Evolutionary conservation across 805 yeast genomes (phyloP).

Genomic region (Torulaspora indica): DNA sequence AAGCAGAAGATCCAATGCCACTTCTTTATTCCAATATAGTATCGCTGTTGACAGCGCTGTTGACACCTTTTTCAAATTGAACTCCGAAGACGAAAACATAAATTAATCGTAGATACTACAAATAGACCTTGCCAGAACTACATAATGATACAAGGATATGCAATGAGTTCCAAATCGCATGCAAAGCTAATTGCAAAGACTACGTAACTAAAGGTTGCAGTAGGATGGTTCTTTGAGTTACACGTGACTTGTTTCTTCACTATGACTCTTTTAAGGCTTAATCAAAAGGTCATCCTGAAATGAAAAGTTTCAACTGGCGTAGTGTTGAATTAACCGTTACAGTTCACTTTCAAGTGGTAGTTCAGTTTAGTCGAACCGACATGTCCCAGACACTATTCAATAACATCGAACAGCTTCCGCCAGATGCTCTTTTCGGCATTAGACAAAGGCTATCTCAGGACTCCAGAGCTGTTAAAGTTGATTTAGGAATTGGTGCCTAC

Average conservation of each 20-base stretch:
- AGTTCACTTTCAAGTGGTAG: neutral
- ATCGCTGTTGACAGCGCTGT: too few relatives aligned
- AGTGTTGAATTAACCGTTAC: neutral
- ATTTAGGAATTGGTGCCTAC: constrained; percentile 91
- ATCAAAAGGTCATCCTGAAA: neutral
- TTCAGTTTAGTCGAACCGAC: neutral
- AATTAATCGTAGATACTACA: too few relatives aligned
- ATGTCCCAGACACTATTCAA: constrained; percentile 35
- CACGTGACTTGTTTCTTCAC: neutral
- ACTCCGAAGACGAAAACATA: too few relatives aligned
- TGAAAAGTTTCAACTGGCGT: neutral
- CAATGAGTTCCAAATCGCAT: neutral
- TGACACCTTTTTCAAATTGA: too few relatives aligned
- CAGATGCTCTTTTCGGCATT: constrained; percentile 83
- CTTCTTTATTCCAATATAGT: too few relatives aligned
- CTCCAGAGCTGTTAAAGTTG: constrained; percentile 62
- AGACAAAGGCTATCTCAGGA: constrained; percentile 63
- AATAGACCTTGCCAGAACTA: too few relatives aligned
- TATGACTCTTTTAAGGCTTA: neutral
- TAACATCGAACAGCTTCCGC: constrained; percentile 60
- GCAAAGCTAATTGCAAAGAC: neutral
- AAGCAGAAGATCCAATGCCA: too few relatives aligned
- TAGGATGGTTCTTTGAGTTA: neutral
- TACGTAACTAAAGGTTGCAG: neutral
- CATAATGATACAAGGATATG: too few relatives aligned